Conservation (phyloP, 441 rosid genomes). For the Populus trichocarpa region DNA sequence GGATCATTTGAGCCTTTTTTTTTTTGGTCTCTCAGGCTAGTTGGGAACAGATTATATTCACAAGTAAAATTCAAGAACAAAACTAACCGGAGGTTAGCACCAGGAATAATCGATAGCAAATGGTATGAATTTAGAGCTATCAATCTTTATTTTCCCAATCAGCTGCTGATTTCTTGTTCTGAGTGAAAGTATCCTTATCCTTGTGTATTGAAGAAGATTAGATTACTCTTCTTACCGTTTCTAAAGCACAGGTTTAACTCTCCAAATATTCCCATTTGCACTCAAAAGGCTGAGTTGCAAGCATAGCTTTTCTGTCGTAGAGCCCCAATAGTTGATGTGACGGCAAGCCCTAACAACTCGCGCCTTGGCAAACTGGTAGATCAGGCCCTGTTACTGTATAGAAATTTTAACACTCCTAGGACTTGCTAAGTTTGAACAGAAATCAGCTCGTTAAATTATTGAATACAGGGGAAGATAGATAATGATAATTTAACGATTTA, state of each 20-base stretch:
- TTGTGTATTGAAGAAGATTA: background rate
- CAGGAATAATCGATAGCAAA: background rate
- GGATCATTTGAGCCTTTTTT: conserved; percentile 32
- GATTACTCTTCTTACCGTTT: background rate
- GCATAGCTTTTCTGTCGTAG: too few species aligned
- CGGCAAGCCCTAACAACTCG: background rate
- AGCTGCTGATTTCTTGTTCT: background rate
- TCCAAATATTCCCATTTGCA: background rate
- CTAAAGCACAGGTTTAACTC: background rate
- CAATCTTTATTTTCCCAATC: background rate
- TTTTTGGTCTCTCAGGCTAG: background rate
- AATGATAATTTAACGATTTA: background rate
- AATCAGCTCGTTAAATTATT: background rate
- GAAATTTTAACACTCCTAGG: background rate
- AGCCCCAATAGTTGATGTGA: background rate
- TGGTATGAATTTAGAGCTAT: background rate
- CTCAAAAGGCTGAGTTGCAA: background rate
- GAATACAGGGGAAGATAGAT: background rate
- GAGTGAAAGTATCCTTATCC: background rate
- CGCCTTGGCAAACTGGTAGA: background rate
- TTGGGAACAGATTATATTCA: background rate
- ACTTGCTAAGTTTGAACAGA: background rate
- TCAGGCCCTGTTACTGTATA: background rate
- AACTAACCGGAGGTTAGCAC: background rate
- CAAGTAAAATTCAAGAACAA: conserved; percentile 11